Evolutionary conservation across 257 asterid genomes (phyloP).

Genomic region (Salvia rosmarinus): DNA sequence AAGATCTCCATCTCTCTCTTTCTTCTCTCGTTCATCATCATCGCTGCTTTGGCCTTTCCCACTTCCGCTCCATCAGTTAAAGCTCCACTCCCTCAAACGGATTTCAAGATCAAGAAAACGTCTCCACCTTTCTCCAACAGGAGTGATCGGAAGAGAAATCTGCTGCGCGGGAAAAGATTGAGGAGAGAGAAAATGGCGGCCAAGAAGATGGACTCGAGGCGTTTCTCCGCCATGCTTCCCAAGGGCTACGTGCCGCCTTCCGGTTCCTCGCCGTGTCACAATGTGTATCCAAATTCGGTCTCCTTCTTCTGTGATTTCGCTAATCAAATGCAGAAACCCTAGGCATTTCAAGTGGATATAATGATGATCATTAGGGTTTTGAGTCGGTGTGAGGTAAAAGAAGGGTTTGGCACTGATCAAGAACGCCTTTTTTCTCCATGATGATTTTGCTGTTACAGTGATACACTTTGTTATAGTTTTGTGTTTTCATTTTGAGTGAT

Average conservation of each 20-base stretch:
- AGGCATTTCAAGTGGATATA: neutral
- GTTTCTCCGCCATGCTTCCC: slow-evolving; percentile 75
- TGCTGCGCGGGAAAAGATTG: neutral
- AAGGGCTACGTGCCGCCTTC: slow-evolving; percentile 86
- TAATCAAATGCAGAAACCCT: slow-evolving; percentile 38
- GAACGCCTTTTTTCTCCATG: neutral
- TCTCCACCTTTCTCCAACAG: slow-evolving; percentile 29
- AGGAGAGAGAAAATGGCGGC: slow-evolving; percentile 22
- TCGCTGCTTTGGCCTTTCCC: slow-evolving; percentile 33
- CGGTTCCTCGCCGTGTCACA: slow-evolving; percentile 77
- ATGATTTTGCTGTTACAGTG: neutral
- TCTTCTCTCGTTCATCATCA: slow-evolving; percentile 28
- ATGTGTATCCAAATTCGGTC: slow-evolving; percentile 56
- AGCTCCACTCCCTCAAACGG: slow-evolving; percentile 21
- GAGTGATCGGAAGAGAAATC: slow-evolving; percentile 24
- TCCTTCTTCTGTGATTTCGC: slow-evolving; percentile 59
- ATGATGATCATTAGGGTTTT: too few species aligned
- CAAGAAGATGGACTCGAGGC: slow-evolving; percentile 32
- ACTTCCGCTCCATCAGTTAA: slow-evolving; percentile 9
- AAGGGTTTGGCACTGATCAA: neutral
- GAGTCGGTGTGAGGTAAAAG: too few species aligned
- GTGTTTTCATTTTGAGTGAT: neutral
- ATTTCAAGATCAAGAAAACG: slow-evolving; percentile 39
- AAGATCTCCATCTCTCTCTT: slow-evolving; percentile 20
- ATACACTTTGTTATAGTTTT: neutral